Base-by-base conservation (phyloP, 2,329 filamentous ascomycete species). In the Magnaporthiopsis poae region DNA sequence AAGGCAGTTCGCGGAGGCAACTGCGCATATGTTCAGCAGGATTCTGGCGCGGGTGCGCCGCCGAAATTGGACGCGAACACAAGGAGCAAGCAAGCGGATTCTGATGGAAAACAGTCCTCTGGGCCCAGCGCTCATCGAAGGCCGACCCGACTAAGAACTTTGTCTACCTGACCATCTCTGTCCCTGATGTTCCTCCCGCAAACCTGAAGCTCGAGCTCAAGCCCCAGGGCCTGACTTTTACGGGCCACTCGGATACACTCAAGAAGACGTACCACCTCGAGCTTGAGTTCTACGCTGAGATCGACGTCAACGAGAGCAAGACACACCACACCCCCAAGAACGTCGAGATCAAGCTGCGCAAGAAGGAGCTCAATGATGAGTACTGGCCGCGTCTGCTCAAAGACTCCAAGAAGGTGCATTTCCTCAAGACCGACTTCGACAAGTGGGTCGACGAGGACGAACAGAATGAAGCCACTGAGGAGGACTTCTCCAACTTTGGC, bases 391-490 rank as follows among this genome's bases (percentile, higher is more conserved):
- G 95, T 70, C 85, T 99, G 74, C 85, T 97, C 77, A 97, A 97
- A 88, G 91, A 94, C 68, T 79, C 82, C 72, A 89, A 91, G 85
- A 96, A 92, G 84, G 81, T 91, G 66, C 95, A 98, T 82, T 99
- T 92, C 86, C 81, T 99, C 75, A 71, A 96, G 89, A 98, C 95
- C 71, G 90, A 99, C 82, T 99, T 99, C 74, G 93, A 97, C 83
- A 97, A 96, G 90, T 97, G 93, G 93, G 91, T 96, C 74, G 93
- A 97, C 73, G 92, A 97, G 86, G 93, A 99, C 76, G 95, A 99
- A 86, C 95, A 99, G 83, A 90, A 98, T 75, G 92, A 92, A 79
- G 89, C 86, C 68, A 82, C 86, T 63, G 92, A 96, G 71, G 92
- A 96, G 67, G 93, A 96, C 78, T 80, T 88, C 72, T 86, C 84